Evolutionary conservation across 2,329 filamentous ascomycete genomes (phyloP), one percentile per base, ranked within the genome.

Genomic region (Aspergillus neoniger): DNA sequence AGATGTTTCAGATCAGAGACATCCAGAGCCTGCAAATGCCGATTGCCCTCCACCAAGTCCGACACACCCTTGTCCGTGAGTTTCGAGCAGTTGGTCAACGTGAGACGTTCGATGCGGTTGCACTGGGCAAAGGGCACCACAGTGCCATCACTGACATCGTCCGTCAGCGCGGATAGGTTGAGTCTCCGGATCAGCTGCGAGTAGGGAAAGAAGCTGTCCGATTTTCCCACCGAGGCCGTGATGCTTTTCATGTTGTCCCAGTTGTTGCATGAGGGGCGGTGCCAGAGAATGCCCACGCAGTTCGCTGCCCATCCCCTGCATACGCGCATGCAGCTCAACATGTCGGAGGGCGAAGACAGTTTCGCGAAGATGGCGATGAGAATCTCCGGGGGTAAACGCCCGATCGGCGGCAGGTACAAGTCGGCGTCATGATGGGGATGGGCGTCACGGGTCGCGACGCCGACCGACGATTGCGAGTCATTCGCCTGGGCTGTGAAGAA

Each of bases 291-390:
- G 65, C 95, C 94, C 67, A 98, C 95, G 55, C 91, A 89, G 73
- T 97, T 97, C 64, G 90, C 84, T 28, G 95, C 91, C 95, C 95
- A 99, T 64, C 89, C 87, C 77, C 92, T 93, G 72, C 89, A 97
- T n/a, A 96, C 93, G 65, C 95, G 82, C 91, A 98, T 93, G 77
- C 91, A 96, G 77, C 88, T 89, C 67, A 92, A 85, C 68, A 97
- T 84, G 72, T 99, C 94, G 48, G 82, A 80, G 2, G 92, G 85
- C 12, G 85, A 86, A 70, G 83, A 88, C 60, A 99, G 85, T 76
- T 92, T 95, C 38, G 91, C 84, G 77, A 99, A 97, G 71, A 98
- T 89, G 77, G 88, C 86, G 71, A 99, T 97, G 73, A 98, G 87
- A 63, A 99, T 90, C 81, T 99, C 95, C 75, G 93, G 94, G 41